Percentiles rank a stretch among this genome's conserved stretches.
Evolutionary conservation across 345 rosid genomes (phyloP).

Genomic region (Combretum micranthum): DNA sequence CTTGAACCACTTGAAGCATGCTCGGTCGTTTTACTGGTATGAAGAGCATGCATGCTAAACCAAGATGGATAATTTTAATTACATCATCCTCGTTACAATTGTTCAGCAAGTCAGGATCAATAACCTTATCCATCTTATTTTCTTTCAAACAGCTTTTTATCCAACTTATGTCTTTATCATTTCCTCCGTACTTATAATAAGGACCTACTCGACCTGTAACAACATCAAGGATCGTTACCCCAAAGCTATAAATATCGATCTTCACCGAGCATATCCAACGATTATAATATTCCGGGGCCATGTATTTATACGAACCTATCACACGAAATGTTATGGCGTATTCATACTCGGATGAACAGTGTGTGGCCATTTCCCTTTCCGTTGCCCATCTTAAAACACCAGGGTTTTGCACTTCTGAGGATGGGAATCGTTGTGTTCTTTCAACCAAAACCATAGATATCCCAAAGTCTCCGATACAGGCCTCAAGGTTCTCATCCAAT

Average conservation of each 20-base stretch:
- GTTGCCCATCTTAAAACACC: background rate
- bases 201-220: background rate
- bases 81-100: conserved; percentile 1
- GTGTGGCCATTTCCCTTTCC: background rate
- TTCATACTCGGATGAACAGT: background rate
- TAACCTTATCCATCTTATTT: no score
- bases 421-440: no score
- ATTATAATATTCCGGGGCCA: background rate
- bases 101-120: no score
- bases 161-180: rapidly evolving
- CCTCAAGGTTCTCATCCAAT: conserved; percentile 9
- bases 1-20: background rate
- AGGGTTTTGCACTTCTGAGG: no score
- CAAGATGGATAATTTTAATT: background rate
- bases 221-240: no score
- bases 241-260: background rate
- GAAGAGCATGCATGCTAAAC: conserved; percentile 2
- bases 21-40: conserved; percentile 3
- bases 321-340: background rate
- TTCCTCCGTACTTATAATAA: rapidly evolving
- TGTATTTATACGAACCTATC: background rate
- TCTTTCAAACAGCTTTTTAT: background rate
- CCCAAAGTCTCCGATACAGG: conserved; percentile 8
- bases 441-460: background rate
- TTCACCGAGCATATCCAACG: background rate